Percentiles rank a stretch among this genome's conserved stretches.
phyloP scores from a whole-genome alignment of 768 basidiomycete species.

The Leucocoprinus sp. region DNA sequence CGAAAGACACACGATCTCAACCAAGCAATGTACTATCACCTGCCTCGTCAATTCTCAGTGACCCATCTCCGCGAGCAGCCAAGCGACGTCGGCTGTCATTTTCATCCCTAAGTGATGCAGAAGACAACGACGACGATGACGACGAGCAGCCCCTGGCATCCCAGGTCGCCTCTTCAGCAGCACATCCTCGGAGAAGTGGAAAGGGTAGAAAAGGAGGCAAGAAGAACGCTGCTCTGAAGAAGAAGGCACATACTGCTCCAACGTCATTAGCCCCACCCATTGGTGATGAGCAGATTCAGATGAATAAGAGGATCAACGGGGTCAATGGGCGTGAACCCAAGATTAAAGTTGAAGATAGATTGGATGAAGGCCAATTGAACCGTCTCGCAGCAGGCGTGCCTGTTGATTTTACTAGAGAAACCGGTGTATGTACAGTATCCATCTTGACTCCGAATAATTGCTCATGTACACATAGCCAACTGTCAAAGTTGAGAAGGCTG shows the following conservation, averaged over 20 bases:
- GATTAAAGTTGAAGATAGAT: constrained; percentile 69
- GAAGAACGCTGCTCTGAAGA: constrained; percentile 48
- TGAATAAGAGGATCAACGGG: constrained; percentile 36
- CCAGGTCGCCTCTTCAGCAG: constrained; percentile 23
- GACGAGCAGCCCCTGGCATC: constrained; percentile 56
- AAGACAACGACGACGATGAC: constrained; percentile 38
- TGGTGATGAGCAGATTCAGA: constrained; percentile 28
- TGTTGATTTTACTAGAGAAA: constrained; percentile 47
- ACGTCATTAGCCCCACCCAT: constrained; percentile 33
- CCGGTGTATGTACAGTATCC: constrained; percentile 21
- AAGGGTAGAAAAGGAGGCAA: constrained; percentile 49
- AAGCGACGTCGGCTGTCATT: constrained; percentile 42
- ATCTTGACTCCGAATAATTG: neutral
- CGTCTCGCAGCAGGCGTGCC: constrained; percentile 77
- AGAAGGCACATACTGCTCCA: constrained; percentile 48
- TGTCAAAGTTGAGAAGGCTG: constrained; percentile 64
- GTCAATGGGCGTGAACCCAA: constrained; percentile 38
- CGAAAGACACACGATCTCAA: constrained; percentile 21
- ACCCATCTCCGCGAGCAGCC: constrained; percentile 34
- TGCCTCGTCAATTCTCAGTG: constrained; percentile 43
- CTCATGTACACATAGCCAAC: constrained; percentile 32
- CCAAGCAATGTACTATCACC: constrained; percentile 32
- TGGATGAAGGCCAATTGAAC: constrained; percentile 70
- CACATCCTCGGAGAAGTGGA: constrained; percentile 34
- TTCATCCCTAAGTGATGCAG: constrained; percentile 46